Evolutionary conservation across 768 basidiomycete species (phyloP).

Genomic region (Punctularia strigosozonata): DNA sequence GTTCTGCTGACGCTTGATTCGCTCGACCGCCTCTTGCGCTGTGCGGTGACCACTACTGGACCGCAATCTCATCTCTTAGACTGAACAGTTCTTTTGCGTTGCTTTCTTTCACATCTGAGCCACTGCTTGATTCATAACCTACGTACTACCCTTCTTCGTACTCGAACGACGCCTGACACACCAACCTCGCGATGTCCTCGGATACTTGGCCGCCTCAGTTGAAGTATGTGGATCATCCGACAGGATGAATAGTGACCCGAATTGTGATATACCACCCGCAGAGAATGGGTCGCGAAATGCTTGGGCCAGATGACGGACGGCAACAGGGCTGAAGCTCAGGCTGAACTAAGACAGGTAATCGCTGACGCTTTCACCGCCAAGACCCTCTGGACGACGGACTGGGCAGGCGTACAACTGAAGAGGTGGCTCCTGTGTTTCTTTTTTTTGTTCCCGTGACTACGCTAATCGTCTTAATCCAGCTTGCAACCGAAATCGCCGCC

Average conservation of each 20-base stretch:
- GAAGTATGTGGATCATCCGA: constrained; percentile 35
- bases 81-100: no score
- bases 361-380: constrained; percentile 81
- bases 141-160: neutral
- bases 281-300: constrained; percentile 93
- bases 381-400: constrained; percentile 88
- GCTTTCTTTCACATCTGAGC: no score
- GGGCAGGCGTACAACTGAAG: constrained; percentile 78
- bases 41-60: no score
- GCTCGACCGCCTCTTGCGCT: no score
- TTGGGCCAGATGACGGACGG: constrained; percentile 83
- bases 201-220: constrained; percentile 75
- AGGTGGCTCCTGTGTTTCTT: no score
- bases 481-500: constrained; percentile 49
- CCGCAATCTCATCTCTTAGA: no score
- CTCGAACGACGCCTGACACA: no score
- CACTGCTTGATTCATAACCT: no score
- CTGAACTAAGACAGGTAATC: constrained; percentile 95
- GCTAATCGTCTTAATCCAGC: no score
- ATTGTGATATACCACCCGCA: constrained; percentile 17
- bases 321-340: constrained; percentile 80
- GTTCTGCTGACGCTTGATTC: no score
- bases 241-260: neutral
- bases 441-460: no score
- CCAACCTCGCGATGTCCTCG: constrained; percentile 47